A percentile compares a stretch with the other conserved stretches of the same genome.
Evolutionary conservation across 129 eudicot genomes (phyloP).

Genomic region (Flaveria linearis): DNA sequence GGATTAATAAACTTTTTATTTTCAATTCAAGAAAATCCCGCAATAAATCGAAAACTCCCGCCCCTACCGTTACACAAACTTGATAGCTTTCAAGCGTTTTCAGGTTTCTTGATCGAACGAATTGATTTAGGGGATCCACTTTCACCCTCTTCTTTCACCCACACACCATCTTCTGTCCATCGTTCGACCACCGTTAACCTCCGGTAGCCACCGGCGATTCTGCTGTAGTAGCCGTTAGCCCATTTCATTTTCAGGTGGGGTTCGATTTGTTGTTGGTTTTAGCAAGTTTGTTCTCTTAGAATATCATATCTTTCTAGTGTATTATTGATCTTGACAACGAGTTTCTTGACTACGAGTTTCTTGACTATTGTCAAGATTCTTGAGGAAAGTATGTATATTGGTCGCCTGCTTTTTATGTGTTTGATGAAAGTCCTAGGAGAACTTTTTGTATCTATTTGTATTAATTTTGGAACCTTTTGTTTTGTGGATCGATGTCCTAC

Average conservation of each 20-base stretch:
- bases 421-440: conserved; percentile 18
- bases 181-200: neutral
- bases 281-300: neutral
- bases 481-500: neutral
- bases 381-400: neutral
- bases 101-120: conserved; percentile 7
- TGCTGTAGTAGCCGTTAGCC: neutral
- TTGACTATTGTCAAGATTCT: neutral
- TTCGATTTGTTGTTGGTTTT: neutral
- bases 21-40: neutral
- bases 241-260: neutral
- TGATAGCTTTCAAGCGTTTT: conserved; percentile 16
- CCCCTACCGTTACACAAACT: conserved; percentile 16
- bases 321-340: neutral
- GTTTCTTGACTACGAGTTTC: neutral
- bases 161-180: neutral
- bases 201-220: conserved; percentile 4
- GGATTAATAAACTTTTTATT: neutral
- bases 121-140: conserved; percentile 1
- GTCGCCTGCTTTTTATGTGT: neutral
- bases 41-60: conserved; percentile 13
- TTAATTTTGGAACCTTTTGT: neutral
- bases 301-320: neutral
- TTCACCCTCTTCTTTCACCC: neutral
- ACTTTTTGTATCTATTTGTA: neutral